Evolutionary conservation across 768 basidiomycete genomes (phyloP).

Genomic region (Boletus tomentosulus): DNA sequence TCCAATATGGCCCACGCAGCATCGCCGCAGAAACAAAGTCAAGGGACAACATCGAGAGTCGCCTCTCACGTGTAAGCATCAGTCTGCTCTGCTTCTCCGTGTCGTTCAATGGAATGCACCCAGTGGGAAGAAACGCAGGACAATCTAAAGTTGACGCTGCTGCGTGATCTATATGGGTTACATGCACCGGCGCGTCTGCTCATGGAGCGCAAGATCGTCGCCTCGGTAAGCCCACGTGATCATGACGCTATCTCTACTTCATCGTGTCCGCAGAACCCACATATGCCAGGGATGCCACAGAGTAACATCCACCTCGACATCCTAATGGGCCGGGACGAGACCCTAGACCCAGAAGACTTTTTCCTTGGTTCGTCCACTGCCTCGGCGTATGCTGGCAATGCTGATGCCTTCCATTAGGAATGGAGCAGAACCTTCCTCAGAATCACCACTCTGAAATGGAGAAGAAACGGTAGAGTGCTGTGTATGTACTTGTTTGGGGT

Average conservation of each 20-base stretch:
- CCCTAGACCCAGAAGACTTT: slow-evolving; percentile 71
- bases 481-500: slow-evolving; percentile 25
- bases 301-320: slow-evolving; percentile 90
- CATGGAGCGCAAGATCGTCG: slow-evolving; percentile 92
- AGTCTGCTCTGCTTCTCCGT: neutral
- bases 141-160: slow-evolving; percentile 76
- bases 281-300: slow-evolving; percentile 58
- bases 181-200: slow-evolving; percentile 85
- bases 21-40: slow-evolving; percentile 72
- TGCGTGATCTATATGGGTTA: slow-evolving; percentile 80
- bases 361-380: slow-evolving; percentile 57
- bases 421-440: slow-evolving; percentile 45
- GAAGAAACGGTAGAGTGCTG: slow-evolving; percentile 43
- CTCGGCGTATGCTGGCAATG: neutral
- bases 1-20: slow-evolving; percentile 79
- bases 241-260: neutral
- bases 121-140: slow-evolving; percentile 97
- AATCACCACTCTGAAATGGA: slow-evolving; percentile 68
- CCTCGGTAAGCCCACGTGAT: slow-evolving; percentile 43
- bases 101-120: slow-evolving; percentile 1
- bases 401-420: slow-evolving; percentile 36
- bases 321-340: slow-evolving; percentile 88
- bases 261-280: slow-evolving; percentile 47
- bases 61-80: slow-evolving; percentile 70
- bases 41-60: slow-evolving; percentile 55